Evolutionary conservation across 768 basidiomycete species (phyloP), one percentile per base, ranked within the genome.

Genomic region (Hygrophorus russula): DNA sequence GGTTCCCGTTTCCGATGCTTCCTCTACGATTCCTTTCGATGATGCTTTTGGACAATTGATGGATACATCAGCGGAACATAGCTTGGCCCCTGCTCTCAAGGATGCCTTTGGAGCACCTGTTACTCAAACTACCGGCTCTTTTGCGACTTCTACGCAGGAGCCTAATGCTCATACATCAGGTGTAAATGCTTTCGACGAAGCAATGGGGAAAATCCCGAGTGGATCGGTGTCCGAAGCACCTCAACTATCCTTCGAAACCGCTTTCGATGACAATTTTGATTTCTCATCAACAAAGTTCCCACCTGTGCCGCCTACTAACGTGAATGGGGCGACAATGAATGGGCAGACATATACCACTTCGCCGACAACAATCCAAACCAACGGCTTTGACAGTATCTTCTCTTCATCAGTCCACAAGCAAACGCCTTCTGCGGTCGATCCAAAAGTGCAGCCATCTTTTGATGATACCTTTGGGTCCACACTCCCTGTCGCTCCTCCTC

Each of bases 161-260:
- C 13, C 53, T 6, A 53, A 62, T 17, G 69, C 71, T 42, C 24
- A 24, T 24, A 7, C 24, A 24, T 24, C 7, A 24, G 79, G 76
- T 12, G 67, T 80, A 1, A 77, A 68, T 49, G 84, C 75, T 40
- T 85, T 88, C 51, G 85, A 89, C 53, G 83, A 86, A 55, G 79
- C 82, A 0, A 68, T 89, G 55, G 73, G 77, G 13, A 76, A 72
- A 48, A 61, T 75, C 15, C 59, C 75, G 0, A 56, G 57, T 30
- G 54, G 59, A 7, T 50, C 60, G 2, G 34, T 55, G 8, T 53
- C 73, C 9, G 49, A 66, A 5, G 50, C 64, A 4, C 58, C 66
- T 17, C 52, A 61, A 17, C 76, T 85, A 51, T 69, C 77, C 3
- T 87, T 89, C 44, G 82, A 82, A 42, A 66, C 74, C 36, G 74